Evolutionary conservation across 345 rosid species (phyloP).

Genomic region (Syzygium aqueum): DNA sequence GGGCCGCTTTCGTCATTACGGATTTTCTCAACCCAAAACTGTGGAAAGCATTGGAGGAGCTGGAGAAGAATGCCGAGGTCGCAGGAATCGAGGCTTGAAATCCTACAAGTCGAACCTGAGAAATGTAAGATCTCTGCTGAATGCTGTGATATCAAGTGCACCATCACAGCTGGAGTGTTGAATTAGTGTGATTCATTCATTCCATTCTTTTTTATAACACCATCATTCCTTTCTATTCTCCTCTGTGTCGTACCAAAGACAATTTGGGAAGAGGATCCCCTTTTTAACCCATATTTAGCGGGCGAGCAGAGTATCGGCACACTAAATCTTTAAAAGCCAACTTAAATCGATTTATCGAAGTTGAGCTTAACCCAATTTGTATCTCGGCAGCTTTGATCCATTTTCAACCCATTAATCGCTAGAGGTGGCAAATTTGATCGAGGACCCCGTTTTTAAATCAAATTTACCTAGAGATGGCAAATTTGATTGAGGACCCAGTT

Average conservation of each 20-base stretch:
- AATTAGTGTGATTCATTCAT: neutral
- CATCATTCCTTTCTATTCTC: neutral
- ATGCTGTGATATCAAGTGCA: neutral
- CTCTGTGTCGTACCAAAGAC: neutral
- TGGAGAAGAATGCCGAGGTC: neutral
- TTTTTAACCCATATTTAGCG: too few relatives aligned
- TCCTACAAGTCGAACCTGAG: neutral
- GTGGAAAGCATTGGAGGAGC: conserved; percentile 18
- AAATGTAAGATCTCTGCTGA: neutral
- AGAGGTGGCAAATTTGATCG: neutral
- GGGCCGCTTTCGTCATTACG: conserved; percentile 16
- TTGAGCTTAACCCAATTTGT: neutral
- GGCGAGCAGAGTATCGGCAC: too few relatives aligned
- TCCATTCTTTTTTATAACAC: neutral
- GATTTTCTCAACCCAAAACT: conserved; percentile 21
- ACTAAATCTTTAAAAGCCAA: neutral
- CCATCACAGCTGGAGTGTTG: neutral
- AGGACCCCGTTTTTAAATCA: too few relatives aligned
- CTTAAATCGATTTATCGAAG: neutral
- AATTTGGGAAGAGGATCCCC: neutral
- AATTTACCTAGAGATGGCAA: too few relatives aligned
- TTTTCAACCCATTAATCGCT: neutral
- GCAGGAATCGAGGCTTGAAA: neutral
- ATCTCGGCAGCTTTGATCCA: neutral
- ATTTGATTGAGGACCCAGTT: neutral